A percentile compares a stretch with the other conserved stretches of the same genome.
Conservation (phyloP, 371 early-diverging fungal species). For the Saksenaea oblongispora region DNA sequence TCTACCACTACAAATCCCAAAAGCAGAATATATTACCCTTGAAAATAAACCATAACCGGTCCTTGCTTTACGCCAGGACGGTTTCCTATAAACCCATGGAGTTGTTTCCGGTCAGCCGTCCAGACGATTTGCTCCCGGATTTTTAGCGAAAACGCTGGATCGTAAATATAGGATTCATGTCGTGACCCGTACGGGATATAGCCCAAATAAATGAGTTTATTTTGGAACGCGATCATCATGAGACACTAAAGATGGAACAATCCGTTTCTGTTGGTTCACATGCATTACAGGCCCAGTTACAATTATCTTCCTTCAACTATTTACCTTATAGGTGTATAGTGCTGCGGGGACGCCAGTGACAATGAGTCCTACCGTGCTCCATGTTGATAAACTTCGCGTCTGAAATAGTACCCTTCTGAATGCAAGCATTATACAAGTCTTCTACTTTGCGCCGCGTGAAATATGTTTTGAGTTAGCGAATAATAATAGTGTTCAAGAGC, state of each 20-base stretch:
- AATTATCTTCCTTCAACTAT: neutral
- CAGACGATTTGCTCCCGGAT: slow-evolving; percentile 16
- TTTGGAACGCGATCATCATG: slow-evolving; percentile 42
- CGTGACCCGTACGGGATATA: slow-evolving; percentile 44
- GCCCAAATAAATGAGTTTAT: slow-evolving; percentile 47
- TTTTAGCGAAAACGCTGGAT: slow-evolving; percentile 5
- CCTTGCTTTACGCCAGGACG: slow-evolving; percentile 13
- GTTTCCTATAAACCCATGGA: slow-evolving; percentile 19
- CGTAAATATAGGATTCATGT: slow-evolving; percentile 12
- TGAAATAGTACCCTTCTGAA: neutral
- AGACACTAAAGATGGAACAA: slow-evolving; percentile 23
- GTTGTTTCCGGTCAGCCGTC: slow-evolving; percentile 20
- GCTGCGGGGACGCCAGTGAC: slow-evolving; percentile 29
- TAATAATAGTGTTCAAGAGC: too few species aligned
- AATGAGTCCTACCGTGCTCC: slow-evolving; percentile 16
- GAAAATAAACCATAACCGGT: slow-evolving; percentile 29
- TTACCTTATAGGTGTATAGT: slow-evolving; percentile 31
- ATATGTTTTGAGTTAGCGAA: too few species aligned
- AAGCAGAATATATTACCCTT: slow-evolving; percentile 20
- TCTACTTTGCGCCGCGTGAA: too few species aligned
- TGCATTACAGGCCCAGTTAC: too few species aligned
- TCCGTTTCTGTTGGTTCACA: neutral
- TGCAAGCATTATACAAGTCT: neutral
- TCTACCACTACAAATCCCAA: neutral
- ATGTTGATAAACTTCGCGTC: slow-evolving; percentile 12